phyloP scores from a whole-genome alignment of 495 filamentous ascomycete species.

The Annulohypoxylon nitens region DNA sequence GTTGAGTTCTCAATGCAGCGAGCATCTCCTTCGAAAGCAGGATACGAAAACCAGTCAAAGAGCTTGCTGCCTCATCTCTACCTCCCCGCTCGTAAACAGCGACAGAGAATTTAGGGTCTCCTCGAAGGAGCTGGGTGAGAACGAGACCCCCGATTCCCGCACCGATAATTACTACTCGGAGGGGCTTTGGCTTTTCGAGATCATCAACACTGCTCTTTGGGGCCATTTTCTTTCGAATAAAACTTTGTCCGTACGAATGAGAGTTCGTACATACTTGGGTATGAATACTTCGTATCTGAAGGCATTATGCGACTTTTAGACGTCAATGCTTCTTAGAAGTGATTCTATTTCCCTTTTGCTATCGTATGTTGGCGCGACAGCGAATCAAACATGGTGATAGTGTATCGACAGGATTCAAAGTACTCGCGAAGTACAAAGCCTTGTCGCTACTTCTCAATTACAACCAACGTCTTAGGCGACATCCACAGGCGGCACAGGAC shows the following conservation, averaged over 20 bases:
- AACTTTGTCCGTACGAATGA: neutral
- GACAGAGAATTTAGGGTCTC: conserved; percentile 12
- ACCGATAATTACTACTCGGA: conserved; percentile 11
- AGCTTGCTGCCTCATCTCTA: conserved; percentile 11
- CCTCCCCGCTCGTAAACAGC: conserved; percentile 7
- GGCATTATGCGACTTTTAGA: conserved; percentile 5
- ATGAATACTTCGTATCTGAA: neutral
- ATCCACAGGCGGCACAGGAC: conserved; percentile 24
- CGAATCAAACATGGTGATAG: neutral
- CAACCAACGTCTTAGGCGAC: conserved; percentile 10
- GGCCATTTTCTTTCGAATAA: neutral
- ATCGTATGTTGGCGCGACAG: conserved; percentile 6
- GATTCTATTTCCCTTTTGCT: neutral
- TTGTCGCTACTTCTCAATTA: neutral
- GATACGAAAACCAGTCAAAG: conserved; percentile 11
- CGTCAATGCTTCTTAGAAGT: neutral
- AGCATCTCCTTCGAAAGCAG: conserved; percentile 11
- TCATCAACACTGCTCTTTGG: conserved; percentile 8
- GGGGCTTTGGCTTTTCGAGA: conserved; percentile 12
- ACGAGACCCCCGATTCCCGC: conserved; percentile 3
- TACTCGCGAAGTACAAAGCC: conserved; percentile 2
- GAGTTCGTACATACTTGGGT: neutral
- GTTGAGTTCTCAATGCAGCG: neutral
- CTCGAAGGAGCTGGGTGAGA: conserved; percentile 13
- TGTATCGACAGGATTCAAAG: neutral